A percentile compares a stretch with the other conserved stretches of the same genome.
Evolutionary conservation across 179 eudicot species (phyloP).

Genomic region (Spinacia oleracea): DNA sequence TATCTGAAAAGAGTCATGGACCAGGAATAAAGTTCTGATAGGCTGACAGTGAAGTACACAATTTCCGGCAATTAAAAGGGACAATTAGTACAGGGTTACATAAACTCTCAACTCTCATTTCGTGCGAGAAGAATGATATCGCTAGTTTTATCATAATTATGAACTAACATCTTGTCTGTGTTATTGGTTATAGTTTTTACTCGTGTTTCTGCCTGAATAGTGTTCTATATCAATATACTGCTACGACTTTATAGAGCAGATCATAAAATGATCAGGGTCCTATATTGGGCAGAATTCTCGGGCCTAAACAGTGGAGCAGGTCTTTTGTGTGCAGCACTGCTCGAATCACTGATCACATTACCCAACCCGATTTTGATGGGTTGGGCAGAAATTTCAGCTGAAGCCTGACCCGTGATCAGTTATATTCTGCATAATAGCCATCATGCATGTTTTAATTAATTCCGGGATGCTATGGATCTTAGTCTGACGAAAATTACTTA

Average conservation of each 20-base stretch:
- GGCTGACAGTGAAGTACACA: background rate
- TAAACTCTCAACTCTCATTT: background rate
- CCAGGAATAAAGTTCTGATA: constrained; percentile 4
- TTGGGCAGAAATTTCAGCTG: background rate
- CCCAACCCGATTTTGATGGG: background rate
- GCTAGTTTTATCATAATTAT: background rate
- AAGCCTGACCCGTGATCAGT: background rate
- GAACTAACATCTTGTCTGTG: too few species aligned
- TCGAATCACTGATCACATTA: background rate
- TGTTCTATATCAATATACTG: background rate
- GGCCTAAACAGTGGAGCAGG: background rate
- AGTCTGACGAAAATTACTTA: background rate
- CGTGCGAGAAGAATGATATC: background rate
- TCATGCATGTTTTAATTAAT: background rate
- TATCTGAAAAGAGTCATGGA: background rate
- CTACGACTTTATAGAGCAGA: background rate
- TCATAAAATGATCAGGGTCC: background rate
- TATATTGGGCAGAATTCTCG: background rate
- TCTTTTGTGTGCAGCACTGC: too few species aligned
- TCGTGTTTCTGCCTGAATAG: background rate
- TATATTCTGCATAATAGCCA: background rate
- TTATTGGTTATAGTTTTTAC: too few species aligned
- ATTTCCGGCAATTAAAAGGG: background rate
- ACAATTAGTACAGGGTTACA: background rate
- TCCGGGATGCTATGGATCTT: background rate